Evolutionary conservation across 2,329 filamentous ascomycete species (phyloP), one percentile per base, ranked within the genome.

Genomic region (Exophiala calicioides): DNA sequence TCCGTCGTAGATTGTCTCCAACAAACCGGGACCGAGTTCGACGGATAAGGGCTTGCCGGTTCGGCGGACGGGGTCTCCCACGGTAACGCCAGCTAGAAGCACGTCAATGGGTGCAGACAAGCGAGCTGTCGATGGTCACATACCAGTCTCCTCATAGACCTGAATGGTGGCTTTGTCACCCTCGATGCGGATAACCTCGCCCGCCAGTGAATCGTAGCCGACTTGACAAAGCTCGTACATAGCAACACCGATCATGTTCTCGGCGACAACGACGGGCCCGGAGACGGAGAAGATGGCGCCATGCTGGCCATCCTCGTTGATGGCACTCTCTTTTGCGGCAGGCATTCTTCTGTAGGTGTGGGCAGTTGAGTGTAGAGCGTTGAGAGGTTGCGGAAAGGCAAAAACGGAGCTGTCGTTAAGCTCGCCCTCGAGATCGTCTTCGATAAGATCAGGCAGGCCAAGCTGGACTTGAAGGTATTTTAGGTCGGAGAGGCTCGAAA

Each of bases 221-320:
- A 98, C 91, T 75, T 81, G 86, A 69, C 94, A 90, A 76, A 98
- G 79, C 76, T 98, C 93, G 82, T 97, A 96, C 93, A 98, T 98
- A 71, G 93, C 90, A 80, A 93, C 93, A 70, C 93, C 93, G 66
- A 91, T 89, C 90, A 98, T 95, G 73, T 96, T 85, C 77, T 97
- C 91, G 68, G 91, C 93, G 61, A 98, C 81, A 63, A 98, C 85
- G 77, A 98, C 93, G 66, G 93, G 93, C 60, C 83, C 84, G 57
- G 84, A 87, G 61, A 88, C 75, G 55, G 84, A 88, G 74, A 83
- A 88, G 72, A 88, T 80, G 53, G 75, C 72, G 62, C 82, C 84
- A 75, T 78, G 72, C 59, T 80, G 72, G 44, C 74, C 71, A 62
- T 82, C 78, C 42, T 70, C 73, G 55, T 71, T 70, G 68, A 46